These are phyloP conservation scores for Pyrenophora graminea DNA, from an alignment of 2,329 filamentous ascomycete genomes.

Conservation along the genomic window DNA sequence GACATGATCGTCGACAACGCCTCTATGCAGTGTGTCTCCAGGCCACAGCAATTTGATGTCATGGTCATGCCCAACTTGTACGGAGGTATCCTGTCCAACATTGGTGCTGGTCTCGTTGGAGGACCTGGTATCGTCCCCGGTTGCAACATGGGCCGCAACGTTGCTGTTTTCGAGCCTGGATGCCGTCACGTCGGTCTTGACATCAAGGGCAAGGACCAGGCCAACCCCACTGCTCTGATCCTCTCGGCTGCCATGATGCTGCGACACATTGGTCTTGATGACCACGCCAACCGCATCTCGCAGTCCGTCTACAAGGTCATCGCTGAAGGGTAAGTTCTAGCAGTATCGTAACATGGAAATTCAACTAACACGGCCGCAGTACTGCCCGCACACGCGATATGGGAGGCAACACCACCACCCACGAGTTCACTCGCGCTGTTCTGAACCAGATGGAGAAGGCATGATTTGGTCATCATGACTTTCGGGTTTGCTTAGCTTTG, in stretches of 20 bases:
- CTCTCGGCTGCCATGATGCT: slow-evolving; percentile 97
- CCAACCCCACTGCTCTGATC: slow-evolving; percentile 94
- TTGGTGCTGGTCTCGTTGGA: slow-evolving; percentile 94
- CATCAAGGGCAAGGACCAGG: slow-evolving; percentile 99
- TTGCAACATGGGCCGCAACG: slow-evolving; percentile 99
- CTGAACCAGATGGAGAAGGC: slow-evolving; percentile 87
- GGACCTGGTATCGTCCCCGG: slow-evolving; percentile 96
- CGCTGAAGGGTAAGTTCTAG: slow-evolving; percentile 74
- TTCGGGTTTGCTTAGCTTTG: slow-evolving; percentile 19
- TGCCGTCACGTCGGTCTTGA: slow-evolving; percentile 99
- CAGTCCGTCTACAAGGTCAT: slow-evolving; percentile 84
- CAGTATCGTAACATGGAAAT: not conserved
- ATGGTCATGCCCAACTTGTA: slow-evolving; percentile 99
- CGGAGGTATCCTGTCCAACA: slow-evolving; percentile 98
- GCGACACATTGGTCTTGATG: slow-evolving; percentile 93
- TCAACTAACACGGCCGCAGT: slow-evolving; percentile 56
- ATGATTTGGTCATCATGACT: slow-evolving; percentile 20
- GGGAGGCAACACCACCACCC: slow-evolving; percentile 86
- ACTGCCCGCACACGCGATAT: slow-evolving; percentile 91
- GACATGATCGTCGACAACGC: slow-evolving; percentile 99
- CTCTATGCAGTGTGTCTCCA: slow-evolving; percentile 97
- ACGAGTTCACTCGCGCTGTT: slow-evolving; percentile 94
- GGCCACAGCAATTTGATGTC: slow-evolving; percentile 97
- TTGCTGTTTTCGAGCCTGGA: slow-evolving; percentile 97
- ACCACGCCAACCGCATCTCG: slow-evolving; percentile 97